Evolutionary conservation across 2,329 filamentous ascomycete genomes (phyloP).

Genomic region (Atkinsonella hypoxylon): DNA sequence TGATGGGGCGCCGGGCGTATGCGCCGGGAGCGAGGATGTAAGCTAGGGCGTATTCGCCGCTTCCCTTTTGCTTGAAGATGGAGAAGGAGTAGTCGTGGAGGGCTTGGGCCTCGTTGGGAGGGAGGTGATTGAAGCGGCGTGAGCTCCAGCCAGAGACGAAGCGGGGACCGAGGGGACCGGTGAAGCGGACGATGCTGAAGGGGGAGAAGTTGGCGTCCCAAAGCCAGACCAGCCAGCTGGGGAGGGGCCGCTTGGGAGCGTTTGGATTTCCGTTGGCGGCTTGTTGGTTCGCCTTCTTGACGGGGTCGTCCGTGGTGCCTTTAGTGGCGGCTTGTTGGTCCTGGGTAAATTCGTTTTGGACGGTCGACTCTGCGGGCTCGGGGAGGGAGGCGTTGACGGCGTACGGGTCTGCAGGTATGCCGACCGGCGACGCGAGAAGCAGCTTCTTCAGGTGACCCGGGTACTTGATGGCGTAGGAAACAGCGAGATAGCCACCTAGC

Average conservation of each 20-base stretch:
- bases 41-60: slow-evolving; percentile 83
- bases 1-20: slow-evolving; percentile 77
- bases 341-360: slow-evolving; percentile 69
- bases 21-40: slow-evolving; percentile 92
- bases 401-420: slow-evolving; percentile 88
- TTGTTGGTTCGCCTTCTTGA: slow-evolving; percentile 17
- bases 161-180: slow-evolving; percentile 79
- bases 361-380: slow-evolving; percentile 58
- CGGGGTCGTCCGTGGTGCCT: background rate
- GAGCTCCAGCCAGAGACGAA: slow-evolving; percentile 93
- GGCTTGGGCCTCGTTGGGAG: slow-evolving; percentile 63
- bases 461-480: slow-evolving; percentile 93
- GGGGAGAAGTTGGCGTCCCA: slow-evolving; percentile 97
- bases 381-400: slow-evolving; percentile 73
- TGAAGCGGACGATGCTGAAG: slow-evolving; percentile 79
- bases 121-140: slow-evolving; percentile 82
- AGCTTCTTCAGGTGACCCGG: slow-evolving; percentile 91
- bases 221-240: slow-evolving; percentile 80
- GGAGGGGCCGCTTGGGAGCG: slow-evolving; percentile 45
- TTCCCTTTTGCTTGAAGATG: slow-evolving; percentile 83
- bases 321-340: slow-evolving; percentile 43
- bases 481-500: slow-evolving; percentile 86
- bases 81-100: slow-evolving; percentile 92
- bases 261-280: slow-evolving; percentile 22
- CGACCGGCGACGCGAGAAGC: slow-evolving; percentile 87